Conservation (phyloP, 164 flowering plant species). For the Kalanchoe fedtschenkoi region DNA sequence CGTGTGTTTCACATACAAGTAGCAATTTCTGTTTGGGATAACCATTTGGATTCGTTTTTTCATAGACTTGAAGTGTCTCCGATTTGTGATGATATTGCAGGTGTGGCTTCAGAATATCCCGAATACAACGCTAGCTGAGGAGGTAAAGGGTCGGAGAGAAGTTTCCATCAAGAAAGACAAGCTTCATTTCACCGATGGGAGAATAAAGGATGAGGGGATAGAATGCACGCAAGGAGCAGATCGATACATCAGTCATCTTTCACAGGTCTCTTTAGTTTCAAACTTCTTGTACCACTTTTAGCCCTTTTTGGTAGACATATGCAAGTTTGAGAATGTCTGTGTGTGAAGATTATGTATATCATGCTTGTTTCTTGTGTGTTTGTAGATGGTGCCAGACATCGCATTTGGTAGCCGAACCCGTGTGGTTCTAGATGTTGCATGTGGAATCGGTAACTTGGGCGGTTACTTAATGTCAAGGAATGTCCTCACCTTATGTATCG, state of each 20-base stretch:
- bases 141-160: no score
- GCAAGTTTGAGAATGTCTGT: no score
- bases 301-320: no score
- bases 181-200: no score
- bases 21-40: no score
- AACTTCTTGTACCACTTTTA: no score
- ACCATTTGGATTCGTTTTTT: no score
- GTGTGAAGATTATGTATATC: background rate
- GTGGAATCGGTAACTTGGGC: constrained; percentile 85
- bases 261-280: background rate
- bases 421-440: constrained; percentile 62
- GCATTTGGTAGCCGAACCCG: constrained; percentile 51
- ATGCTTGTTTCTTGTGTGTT: background rate
- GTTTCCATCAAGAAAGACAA: no score
- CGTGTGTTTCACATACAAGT: constrained; percentile 34
- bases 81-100: no score
- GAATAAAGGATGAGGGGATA: constrained; percentile 34
- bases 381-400: constrained; percentile 67
- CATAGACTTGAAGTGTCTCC: no score
- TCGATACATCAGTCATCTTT: constrained; percentile 12
- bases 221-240: constrained; percentile 24
- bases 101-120: no score
- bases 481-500: constrained; percentile 55
- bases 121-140: no score
- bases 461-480: constrained; percentile 50